phyloP scores from a whole-genome alignment of 2,329 filamentous ascomycete species.

The Clonostachys rhizophaga region DNA sequence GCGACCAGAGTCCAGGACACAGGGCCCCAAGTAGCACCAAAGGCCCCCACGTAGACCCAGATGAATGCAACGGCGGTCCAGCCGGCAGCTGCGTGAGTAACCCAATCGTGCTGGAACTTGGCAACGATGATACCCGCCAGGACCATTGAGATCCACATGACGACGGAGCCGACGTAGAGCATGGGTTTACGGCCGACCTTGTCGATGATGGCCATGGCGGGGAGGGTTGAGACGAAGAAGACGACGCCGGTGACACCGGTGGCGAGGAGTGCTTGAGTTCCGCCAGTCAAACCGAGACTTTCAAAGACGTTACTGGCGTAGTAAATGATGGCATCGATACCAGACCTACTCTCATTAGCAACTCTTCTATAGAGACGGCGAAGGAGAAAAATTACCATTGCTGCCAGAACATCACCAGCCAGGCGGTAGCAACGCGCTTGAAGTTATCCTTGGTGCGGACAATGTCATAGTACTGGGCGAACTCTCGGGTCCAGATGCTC shows the following conservation, averaged over 20 bases:
- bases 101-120: slow-evolving; percentile 13
- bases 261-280: slow-evolving; percentile 56
- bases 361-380: too few species aligned
- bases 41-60: slow-evolving; percentile 53
- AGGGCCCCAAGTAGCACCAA: slow-evolving; percentile 54
- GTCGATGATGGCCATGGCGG: slow-evolving; percentile 29
- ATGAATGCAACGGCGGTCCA: slow-evolving; percentile 20
- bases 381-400: slow-evolving; percentile 18
- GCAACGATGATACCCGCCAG: slow-evolving; percentile 17
- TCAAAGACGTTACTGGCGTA: slow-evolving; percentile 37
- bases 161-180: slow-evolving; percentile 22
- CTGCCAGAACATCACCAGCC: slow-evolving; percentile 58
- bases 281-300: slow-evolving; percentile 30
- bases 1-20: slow-evolving; percentile 40
- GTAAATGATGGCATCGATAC: slow-evolving; percentile 33
- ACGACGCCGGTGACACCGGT: slow-evolving; percentile 69
- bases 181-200: slow-evolving; percentile 33
- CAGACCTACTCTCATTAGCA: slow-evolving; percentile 1
- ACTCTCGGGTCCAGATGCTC: slow-evolving; percentile 34
- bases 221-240: slow-evolving; percentile 45
- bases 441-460: slow-evolving; percentile 47
- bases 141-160: slow-evolving; percentile 16
- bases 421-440: slow-evolving; percentile 60
- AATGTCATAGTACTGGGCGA: slow-evolving; percentile 44
- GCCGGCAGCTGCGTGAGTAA: slow-evolving; percentile 12